Evolutionary conservation across 495 filamentous ascomycete species (phyloP), one percentile per base, ranked within the genome.

Genomic region (Talaromyces adpressus): DNA sequence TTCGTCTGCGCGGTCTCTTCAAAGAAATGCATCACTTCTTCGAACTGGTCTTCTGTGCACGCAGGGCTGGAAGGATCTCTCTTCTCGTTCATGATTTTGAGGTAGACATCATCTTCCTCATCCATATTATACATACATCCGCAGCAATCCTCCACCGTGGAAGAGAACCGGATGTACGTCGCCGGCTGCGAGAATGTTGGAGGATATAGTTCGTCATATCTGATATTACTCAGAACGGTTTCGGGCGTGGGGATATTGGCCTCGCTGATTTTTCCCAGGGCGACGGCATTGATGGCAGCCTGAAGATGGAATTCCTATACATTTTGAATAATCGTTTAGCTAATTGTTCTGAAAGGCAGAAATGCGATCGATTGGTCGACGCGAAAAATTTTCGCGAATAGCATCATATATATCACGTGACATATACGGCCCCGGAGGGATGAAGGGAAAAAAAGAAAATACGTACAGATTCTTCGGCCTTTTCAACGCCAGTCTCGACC

Each of bases 241-340:
- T 93, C 84, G 56, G 93, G 94, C 34, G 94, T 95, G 36, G 94
- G 94, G 69, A 98, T 92, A 67, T 89, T 86, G 53, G 87, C 82
- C 66, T 86, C 82, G 63, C 84, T 83, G 68, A 82, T 86, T 79
- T 93, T 92, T 54, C 86, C 89, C 60, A 87, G 87, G 52, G 89
- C 89, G 62, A 85, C 81, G 45, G 87, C 89, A 69, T 87, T 89
- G 63, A 98, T 91, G 53, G 91, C 91, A 58, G 88, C 90, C 82
- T 98, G 94, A 65, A 98, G 84, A 89, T 98, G 94, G 80, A 94
- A 91, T 89, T 98, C 94, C 95, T 98, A 79, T 70, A 64, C 45
- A 63, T 61, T 57, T 49, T 27, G 20, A 30, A 61, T 29, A 27
- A 49, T 7, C 18, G 25, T 30, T 52, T 51, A 62, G 47, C 45